phyloP scores from a whole-genome alignment of 2,329 filamentous ascomycete genomes.

The Colletotrichum sp. region DNA sequence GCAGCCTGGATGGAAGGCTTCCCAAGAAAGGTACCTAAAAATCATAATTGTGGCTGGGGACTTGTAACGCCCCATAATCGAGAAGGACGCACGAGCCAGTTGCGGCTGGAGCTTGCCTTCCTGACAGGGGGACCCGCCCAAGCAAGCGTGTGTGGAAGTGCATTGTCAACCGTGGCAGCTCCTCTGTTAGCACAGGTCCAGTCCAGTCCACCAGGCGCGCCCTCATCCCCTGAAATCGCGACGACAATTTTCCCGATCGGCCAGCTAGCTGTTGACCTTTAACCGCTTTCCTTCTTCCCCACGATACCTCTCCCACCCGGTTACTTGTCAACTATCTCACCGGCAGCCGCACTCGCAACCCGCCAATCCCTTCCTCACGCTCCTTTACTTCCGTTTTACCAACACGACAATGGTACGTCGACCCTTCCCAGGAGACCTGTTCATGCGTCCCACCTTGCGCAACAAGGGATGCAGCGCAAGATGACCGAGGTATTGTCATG shows the following conservation, averaged over 20 bases:
- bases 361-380: constrained; percentile 1
- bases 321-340: background rate
- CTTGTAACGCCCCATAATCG: background rate
- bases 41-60: constrained; percentile 14
- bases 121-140: background rate
- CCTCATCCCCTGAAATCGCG: constrained; percentile 21
- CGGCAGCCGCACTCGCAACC: background rate
- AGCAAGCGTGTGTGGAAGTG: background rate
- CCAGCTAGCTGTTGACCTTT: background rate
- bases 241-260: constrained; percentile 21
- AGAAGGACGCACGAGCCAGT: background rate
- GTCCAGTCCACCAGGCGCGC: constrained; percentile 3
- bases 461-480: background rate
- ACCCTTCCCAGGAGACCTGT: background rate
- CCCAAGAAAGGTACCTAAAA: background rate
- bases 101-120: constrained; percentile 11
- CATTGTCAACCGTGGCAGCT: constrained; percentile 20
- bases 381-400: background rate
- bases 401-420: constrained; percentile 33
- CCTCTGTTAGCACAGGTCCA: background rate
- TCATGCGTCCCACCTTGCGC: background rate
- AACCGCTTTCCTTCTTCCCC: background rate
- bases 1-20: background rate
- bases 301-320: background rate
- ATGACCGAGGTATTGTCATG: background rate